These are phyloP conservation scores for Penicillium sclerotiorum DNA, from an alignment of 2,329 filamentous ascomycete genomes.

Conservation along the genomic window DNA sequence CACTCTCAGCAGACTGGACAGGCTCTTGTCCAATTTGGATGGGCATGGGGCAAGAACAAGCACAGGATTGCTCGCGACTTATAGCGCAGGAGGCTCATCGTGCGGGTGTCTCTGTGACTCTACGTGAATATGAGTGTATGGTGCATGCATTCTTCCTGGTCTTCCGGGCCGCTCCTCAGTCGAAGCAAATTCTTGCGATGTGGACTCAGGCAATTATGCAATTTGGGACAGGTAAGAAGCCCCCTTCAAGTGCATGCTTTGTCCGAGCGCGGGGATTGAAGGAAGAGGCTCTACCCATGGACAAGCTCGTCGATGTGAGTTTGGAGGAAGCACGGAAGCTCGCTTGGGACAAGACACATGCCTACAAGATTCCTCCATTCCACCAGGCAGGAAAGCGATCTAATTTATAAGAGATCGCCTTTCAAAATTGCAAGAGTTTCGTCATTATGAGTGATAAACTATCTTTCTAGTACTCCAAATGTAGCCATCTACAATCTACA, in stretches of 20 bases:
- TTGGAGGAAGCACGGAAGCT: not conserved
- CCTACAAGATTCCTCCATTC: constrained; percentile 2
- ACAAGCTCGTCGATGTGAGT: not conserved
- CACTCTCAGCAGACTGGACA: not conserved
- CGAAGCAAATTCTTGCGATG: not conserved
- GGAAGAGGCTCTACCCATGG: not conserved
- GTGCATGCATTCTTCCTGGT: not conserved
- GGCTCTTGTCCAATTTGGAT: not conserved
- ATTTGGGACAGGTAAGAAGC: not conserved
- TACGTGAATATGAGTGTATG: not conserved
- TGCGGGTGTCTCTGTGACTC: not conserved
- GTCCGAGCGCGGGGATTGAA: not conserved
- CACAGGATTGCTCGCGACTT: not conserved
- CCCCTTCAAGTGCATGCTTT: not conserved
- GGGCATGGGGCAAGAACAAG: not conserved
- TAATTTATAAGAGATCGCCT: constrained; percentile 2
- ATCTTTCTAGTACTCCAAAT: too few species aligned
- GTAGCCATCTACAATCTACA: too few species aligned
- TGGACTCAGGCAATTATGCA: not conserved
- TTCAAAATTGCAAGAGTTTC: too few species aligned
- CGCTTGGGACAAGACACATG: not conserved
- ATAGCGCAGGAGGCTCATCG: not conserved
- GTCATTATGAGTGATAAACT: too few species aligned
- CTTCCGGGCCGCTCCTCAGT: not conserved
- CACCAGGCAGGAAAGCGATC: constrained; percentile 1